Evolutionary conservation across 441 rosid genomes (phyloP).

Genomic region (Corymbia citriodora): DNA sequence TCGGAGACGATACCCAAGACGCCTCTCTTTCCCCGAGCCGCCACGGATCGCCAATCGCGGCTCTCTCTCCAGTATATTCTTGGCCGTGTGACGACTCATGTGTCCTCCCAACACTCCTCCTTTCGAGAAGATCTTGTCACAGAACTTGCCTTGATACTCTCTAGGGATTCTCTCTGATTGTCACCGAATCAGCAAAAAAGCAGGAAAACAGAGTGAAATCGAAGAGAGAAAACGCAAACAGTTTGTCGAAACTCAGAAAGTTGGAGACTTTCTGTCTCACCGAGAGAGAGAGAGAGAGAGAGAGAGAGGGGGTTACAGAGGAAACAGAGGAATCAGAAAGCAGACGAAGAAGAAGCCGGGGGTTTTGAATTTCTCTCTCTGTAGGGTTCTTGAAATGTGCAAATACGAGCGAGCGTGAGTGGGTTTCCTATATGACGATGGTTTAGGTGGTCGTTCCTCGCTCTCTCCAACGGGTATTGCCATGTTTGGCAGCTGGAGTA

Average conservation of each 20-base stretch:
- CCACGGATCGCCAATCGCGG: not conserved
- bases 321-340: conserved; percentile 20
- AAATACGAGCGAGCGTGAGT: not conserved
- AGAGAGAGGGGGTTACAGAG: not conserved
- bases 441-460: not conserved
- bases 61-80: not conserved
- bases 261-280: not conserved
- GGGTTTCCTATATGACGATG: not conserved
- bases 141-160: conserved; percentile 23
- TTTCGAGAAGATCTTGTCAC: conserved; percentile 27
- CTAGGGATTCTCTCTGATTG: conserved; percentile 24
- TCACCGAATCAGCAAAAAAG: not conserved
- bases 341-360: conserved; percentile 13
- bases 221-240: not conserved
- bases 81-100: conserved; percentile 25
- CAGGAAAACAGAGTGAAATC: conserved; percentile 7
- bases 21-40: not conserved
- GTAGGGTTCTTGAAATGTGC: not conserved
- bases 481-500: not conserved
- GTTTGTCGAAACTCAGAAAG: conserved; percentile 2
- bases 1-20: conserved; percentile 39
- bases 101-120: conserved; percentile 33
- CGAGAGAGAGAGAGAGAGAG: not conserved
- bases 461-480: not conserved
- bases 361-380: not conserved